Conservation (phyloP, 352 stramenopile species). For the Globisporangium lucens region DNA sequence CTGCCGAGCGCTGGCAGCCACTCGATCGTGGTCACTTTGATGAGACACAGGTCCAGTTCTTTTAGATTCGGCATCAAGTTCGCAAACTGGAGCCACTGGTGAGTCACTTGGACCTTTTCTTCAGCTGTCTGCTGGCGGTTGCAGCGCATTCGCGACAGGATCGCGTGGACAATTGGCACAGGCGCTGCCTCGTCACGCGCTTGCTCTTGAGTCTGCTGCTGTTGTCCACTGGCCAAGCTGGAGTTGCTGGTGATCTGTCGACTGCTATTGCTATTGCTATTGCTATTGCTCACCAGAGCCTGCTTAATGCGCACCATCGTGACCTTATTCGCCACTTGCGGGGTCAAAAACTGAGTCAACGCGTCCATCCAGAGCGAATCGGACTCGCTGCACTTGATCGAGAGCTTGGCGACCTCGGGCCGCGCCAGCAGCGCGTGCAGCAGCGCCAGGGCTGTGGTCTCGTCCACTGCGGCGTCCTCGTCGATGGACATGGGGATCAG, state of each 20-base stretch:
- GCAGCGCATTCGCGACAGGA: constrained; percentile 2
- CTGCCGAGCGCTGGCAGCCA: neutral
- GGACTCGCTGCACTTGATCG: neutral
- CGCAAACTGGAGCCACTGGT: neutral
- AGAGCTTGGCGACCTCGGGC: neutral
- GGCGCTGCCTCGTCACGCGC: neutral
- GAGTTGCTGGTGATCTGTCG: neutral
- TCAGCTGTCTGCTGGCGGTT: neutral
- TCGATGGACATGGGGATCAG: neutral
- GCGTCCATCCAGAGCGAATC: neutral
- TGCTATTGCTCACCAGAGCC: neutral
- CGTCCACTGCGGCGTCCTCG: neutral
- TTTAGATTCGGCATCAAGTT: neutral
- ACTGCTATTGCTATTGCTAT: neutral
- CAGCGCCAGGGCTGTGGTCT: neutral
- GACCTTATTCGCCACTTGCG: neutral
- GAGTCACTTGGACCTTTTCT: neutral
- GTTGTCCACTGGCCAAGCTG: neutral
- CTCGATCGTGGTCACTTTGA: constrained; percentile 2
- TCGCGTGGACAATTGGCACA: neutral
- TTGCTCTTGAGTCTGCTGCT: neutral
- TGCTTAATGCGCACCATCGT: constrained; percentile 5
- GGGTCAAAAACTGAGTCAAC: neutral
- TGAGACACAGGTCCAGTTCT: constrained; percentile 1
- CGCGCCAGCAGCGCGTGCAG: neutral